These are phyloP conservation scores for Venturia nashicola DNA, from an alignment of 2,329 filamentous ascomycete species.

Conservation along the genomic window DNA sequence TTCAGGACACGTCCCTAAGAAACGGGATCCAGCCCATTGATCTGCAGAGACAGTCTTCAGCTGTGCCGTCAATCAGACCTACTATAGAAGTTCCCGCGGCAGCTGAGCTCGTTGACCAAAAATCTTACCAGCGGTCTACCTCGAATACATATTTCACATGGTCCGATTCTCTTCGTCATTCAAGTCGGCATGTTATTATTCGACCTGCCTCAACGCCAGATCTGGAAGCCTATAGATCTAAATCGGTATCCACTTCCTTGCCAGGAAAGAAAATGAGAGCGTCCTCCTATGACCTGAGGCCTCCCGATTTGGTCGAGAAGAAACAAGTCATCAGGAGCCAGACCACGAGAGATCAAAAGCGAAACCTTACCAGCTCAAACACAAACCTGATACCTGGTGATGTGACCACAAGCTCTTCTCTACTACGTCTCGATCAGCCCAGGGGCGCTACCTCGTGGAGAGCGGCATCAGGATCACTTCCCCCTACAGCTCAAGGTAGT, in stretches of 20 bases:
- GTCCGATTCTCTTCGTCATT: slow-evolving; percentile 26
- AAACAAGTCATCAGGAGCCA: not conserved
- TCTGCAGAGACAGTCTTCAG: not conserved
- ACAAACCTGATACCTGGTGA: not conserved
- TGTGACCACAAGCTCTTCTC: not conserved
- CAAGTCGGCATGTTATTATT: slow-evolving; percentile 12
- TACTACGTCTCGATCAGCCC: not conserved
- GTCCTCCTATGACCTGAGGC: not conserved
- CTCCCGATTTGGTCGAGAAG: not conserved
- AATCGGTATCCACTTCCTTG: not conserved
- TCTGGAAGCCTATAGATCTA: not conserved
- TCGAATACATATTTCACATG: slow-evolving; percentile 26
- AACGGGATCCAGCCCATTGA: not conserved
- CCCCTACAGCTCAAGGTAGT: not conserved
- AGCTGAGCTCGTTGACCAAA: slow-evolving; percentile 14
- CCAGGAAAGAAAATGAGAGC: not conserved
- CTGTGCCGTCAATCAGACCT: slow-evolving; percentile 13
- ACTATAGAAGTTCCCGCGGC: slow-evolving; percentile 20
- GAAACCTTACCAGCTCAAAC: not conserved
- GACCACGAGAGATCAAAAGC: not conserved
- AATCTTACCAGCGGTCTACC: slow-evolving; percentile 11
- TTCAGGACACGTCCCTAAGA: not conserved
- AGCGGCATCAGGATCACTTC: not conserved
- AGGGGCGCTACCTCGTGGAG: not conserved
- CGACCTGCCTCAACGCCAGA: not conserved